Conservation (phyloP, 2,329 filamentous ascomycete species). For the Colletotrichum liaoningense region DNA sequence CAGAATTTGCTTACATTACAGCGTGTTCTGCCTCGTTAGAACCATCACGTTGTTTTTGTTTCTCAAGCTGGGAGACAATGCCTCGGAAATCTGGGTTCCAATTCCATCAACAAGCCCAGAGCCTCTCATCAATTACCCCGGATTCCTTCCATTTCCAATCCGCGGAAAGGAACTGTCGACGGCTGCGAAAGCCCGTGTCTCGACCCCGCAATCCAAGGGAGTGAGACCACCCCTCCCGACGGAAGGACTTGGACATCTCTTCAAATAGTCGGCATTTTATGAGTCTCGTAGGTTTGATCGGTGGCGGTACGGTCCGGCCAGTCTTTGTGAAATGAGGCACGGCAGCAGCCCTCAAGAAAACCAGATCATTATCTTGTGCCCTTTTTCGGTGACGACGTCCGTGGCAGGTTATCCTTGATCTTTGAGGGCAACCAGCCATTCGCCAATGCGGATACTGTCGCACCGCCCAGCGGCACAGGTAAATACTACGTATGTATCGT, state of each 20-base stretch:
- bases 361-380: neutral
- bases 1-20: neutral
- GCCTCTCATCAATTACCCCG: neutral
- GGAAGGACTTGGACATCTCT: neutral
- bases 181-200: conserved; percentile 4
- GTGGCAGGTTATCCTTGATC: neutral
- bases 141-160: neutral
- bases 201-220: conserved; percentile 1
- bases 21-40: neutral
- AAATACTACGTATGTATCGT: neutral
- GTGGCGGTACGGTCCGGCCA: neutral
- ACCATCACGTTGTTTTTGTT: neutral
- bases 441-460: neutral
- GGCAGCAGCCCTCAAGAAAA: too few relatives aligned
- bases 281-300: neutral
- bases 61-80: neutral
- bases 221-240: neutral
- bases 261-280: neutral
- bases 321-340: neutral
- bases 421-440: neutral
- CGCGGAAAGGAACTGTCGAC: neutral
- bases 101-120: neutral
- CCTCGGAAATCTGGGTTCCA: neutral
- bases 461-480: conserved; percentile 24
- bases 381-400: neutral